Evolutionary conservation across 352 stramenopile species (phyloP).

Genomic region (Phytophthora agathidicida): DNA sequence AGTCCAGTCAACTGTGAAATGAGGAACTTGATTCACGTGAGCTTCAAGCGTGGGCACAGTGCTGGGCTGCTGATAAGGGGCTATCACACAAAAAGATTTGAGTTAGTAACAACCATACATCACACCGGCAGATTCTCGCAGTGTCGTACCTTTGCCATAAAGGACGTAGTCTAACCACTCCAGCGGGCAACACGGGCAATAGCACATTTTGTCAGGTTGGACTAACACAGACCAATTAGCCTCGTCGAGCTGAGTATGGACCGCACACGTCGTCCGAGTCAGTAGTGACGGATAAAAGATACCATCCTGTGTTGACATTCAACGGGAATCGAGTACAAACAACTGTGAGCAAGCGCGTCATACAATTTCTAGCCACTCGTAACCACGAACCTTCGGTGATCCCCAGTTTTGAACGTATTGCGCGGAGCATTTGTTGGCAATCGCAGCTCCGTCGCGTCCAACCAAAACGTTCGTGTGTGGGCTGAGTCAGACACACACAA

Average conservation of each 20-base stretch:
- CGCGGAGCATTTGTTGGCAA: constrained; percentile 70
- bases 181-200: constrained; percentile 76
- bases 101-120: neutral
- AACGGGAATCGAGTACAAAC: neutral
- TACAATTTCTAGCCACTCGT: neutral
- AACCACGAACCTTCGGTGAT: constrained; percentile 39
- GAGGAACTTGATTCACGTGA: constrained; percentile 54
- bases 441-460: constrained; percentile 77
- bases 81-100: constrained; percentile 17
- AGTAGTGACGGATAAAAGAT: constrained; percentile 57
- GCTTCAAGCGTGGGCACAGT: constrained; percentile 58
- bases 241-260: constrained; percentile 20
- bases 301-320: constrained; percentile 41
- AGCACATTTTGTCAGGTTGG: constrained; percentile 62
- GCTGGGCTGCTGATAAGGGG: constrained; percentile 76
- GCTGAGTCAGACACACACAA: constrained; percentile 30
- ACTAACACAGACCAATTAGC: constrained; percentile 43
- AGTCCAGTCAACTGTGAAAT: constrained; percentile 75
- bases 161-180: constrained; percentile 89
- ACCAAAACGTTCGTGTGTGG: constrained; percentile 81
- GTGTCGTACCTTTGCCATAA: constrained; percentile 67
- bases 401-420: constrained; percentile 83
- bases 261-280: constrained; percentile 58
- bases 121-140: too few species aligned
- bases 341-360: neutral